Evolutionary conservation across 306 rosid genomes (phyloP), one percentile per base, ranked within the genome.

Genomic region (Prunus persica): DNA sequence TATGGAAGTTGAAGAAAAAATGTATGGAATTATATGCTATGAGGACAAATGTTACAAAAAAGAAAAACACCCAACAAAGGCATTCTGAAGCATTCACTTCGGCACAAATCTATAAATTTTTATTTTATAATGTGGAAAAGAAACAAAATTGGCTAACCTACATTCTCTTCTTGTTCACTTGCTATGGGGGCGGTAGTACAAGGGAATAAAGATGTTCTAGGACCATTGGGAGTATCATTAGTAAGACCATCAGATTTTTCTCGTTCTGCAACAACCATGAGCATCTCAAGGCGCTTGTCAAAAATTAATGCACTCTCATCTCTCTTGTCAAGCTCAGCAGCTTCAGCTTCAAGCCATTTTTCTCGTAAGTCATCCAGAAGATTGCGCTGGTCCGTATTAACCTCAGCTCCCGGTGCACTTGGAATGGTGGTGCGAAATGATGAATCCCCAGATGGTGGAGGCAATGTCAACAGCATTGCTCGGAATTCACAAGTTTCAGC

Each of bases 261-360:
- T 78, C 76, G 91, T 83, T 94, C 91, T 22, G 96, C 98, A 60
- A 92, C 88, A 66, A 85, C 62, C 96, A 94, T 74, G 74, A 91
- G 92, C 96, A 92, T 90, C 86, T 90, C 96, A 3, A 94, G 95
- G 76, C 96, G 96, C 79, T 90, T 89, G 84, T 92, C 97, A 76
- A 94, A 92, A 52, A 88, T 87, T 61, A 94, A 78, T 50, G 97
- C 98, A 74, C 98, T 94, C 84, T 90, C 97, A 74, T 94, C 97
- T 87, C 98, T 90, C 89, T 87, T 9, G 78, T 94, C 97, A 71
- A 94, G 97, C 84, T 92, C 98, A 8, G 96, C 97, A 30, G 96
- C 98, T 84, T 94, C 98, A 80, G 89, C 91, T 86, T 90, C 97
- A 68, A 92, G 98, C 98, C 98, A 94, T 85, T 90, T 94, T 67